phyloP scores from a whole-genome alignment of 768 basidiomycete species.

The Leucosporidium creatinivorum region DNA sequence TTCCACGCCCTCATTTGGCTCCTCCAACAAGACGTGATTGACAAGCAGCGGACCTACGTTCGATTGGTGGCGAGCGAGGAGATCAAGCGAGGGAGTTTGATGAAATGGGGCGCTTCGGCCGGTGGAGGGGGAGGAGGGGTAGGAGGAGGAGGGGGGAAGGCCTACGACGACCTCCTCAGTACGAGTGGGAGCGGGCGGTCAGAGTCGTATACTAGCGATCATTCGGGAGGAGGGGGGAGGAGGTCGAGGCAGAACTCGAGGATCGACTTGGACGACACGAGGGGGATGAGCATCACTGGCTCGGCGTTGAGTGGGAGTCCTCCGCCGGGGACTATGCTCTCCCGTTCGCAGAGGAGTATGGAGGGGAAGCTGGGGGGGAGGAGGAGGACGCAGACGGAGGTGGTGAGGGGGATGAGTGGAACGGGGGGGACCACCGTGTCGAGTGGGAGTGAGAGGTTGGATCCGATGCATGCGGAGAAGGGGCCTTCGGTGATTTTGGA shows the following conservation, averaged over 20 bases:
- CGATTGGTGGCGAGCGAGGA: constrained; percentile 70
- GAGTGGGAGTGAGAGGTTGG: constrained; percentile 45
- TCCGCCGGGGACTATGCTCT: constrained; percentile 12
- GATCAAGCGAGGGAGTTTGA: constrained; percentile 47
- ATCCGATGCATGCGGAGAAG: constrained; percentile 21
- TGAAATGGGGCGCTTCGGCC: constrained; percentile 3
- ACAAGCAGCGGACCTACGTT: constrained; percentile 76
- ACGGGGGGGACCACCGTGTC: constrained; percentile 41
- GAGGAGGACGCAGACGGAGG: constrained; percentile 32
- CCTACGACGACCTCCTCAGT: neutral
- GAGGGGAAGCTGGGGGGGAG: constrained; percentile 32
- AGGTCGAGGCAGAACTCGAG: neutral
- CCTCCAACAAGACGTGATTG: constrained; percentile 74
- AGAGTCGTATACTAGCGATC: neutral
- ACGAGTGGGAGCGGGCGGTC: constrained; percentile 14
- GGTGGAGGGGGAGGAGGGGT: constrained; percentile 41
- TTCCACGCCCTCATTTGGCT: constrained; percentile 84
- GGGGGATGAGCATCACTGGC: constrained; percentile 17
- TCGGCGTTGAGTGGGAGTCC: neutral
- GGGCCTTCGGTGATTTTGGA: constrained; percentile 62
- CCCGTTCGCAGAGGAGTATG: neutral
- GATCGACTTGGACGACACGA: constrained; percentile 9
- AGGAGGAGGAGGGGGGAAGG: constrained; percentile 40
- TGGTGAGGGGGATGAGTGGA: constrained; percentile 15
- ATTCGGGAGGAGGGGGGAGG: neutral